A percentile compares a stretch with the other conserved stretches of the same genome.
These are phyloP conservation scores for Entrophospora sp. DNA, from an alignment of 192 early-diverging fungal species.

Conservation along the genomic window DNA sequence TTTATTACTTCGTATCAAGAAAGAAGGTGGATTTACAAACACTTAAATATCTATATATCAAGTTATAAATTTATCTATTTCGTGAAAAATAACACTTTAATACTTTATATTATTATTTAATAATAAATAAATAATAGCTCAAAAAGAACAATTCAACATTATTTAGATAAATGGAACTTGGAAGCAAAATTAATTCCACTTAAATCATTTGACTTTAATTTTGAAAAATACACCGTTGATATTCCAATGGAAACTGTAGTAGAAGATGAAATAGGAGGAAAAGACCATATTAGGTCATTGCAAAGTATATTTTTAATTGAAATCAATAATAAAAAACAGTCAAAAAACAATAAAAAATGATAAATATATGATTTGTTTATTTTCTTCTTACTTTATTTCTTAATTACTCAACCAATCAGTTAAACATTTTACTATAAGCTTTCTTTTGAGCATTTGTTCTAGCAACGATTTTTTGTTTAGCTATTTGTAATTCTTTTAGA, in stretches of 20 bases:
- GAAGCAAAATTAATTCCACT: conserved; percentile 4
- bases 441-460: conserved; percentile 70
- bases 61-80: not conserved
- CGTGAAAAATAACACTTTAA: not conserved
- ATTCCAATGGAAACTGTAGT: not conserved
- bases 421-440: conserved; percentile 85
- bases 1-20: conserved; percentile 73
- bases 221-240: conserved; percentile 10
- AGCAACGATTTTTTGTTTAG: conserved; percentile 43
- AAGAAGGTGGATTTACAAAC: conserved; percentile 29
- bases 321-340: too few species aligned
- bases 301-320: conserved; percentile 5
- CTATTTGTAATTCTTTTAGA: conserved; percentile 57
- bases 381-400: too few species aligned
- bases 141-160: conserved; percentile 13
- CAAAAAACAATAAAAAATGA: too few species aligned
- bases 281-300: not conserved
- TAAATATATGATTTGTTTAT: too few species aligned
- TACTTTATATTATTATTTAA: not conserved
- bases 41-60: not conserved
- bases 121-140: conserved; percentile 5
- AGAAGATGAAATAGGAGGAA: not conserved
- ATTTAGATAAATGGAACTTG: conserved; percentile 18
- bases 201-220: conserved; percentile 2
- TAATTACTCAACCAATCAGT: too few species aligned